Conservation (phyloP, 495 filamentous ascomycete genomes). For the Aspergillus leporis region DNA sequence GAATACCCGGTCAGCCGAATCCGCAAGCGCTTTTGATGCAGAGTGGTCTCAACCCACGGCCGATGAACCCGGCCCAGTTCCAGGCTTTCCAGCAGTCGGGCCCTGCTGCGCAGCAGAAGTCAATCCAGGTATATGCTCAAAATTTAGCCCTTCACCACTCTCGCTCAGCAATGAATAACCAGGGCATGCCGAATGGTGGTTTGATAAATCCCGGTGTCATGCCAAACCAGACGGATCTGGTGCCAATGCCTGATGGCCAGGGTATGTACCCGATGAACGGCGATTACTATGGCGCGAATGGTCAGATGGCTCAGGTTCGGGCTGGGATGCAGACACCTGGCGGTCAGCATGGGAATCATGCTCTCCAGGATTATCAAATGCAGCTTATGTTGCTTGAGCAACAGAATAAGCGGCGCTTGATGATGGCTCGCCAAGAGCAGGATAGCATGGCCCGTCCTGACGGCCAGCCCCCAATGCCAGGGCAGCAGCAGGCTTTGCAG, state of each 20-base stretch:
- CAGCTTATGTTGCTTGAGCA: constrained; percentile 98
- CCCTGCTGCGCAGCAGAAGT: constrained; percentile 71
- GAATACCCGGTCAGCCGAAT: constrained; percentile 69
- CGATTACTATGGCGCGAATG: constrained; percentile 68
- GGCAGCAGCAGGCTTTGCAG: constrained; percentile 52
- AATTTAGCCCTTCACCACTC: constrained; percentile 76
- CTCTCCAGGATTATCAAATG: constrained; percentile 98
- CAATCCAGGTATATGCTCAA: constrained; percentile 81
- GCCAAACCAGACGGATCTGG: constrained; percentile 76
- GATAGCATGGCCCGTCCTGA: constrained; percentile 69
- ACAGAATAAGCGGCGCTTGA: constrained; percentile 94
- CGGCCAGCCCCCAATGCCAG: constrained; percentile 59
- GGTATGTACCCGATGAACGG: constrained; percentile 51
- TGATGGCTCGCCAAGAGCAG: constrained; percentile 97
- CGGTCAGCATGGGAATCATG: constrained; percentile 75
- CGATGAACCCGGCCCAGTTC: constrained; percentile 76
- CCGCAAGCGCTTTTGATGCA: constrained; percentile 66
- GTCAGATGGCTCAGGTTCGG: constrained; percentile 57
- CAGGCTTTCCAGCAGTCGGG: constrained; percentile 62
- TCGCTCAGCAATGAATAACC: constrained; percentile 60
- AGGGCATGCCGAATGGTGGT: constrained; percentile 70
- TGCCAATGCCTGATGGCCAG: constrained; percentile 68
- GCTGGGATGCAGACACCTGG: constrained; percentile 54
- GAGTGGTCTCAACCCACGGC: constrained; percentile 73
- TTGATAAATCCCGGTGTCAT: constrained; percentile 57